Conservation (phyloP, 1,139 yeast genomes). For the Candida pseudoviswanathii region DNA sequence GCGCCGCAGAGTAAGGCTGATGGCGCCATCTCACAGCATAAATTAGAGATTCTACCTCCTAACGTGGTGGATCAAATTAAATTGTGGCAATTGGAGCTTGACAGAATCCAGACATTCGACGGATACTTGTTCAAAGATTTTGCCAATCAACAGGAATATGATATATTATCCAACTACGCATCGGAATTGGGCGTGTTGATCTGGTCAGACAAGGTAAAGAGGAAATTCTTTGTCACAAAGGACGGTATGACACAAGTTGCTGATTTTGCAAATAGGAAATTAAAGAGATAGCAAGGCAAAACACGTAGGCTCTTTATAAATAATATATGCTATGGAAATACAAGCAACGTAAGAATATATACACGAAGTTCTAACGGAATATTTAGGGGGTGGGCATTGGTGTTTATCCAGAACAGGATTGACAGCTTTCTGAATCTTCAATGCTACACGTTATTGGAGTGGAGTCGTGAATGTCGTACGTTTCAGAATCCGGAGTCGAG, state of each 20-base stretch:
- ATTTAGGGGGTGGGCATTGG: too few species aligned
- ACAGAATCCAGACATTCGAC: slow-evolving; percentile 83
- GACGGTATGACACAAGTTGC: slow-evolving; percentile 90
- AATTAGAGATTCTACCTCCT: slow-evolving; percentile 78
- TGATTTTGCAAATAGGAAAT: slow-evolving; percentile 76
- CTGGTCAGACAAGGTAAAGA: slow-evolving; percentile 77
- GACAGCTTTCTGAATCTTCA: slow-evolving; percentile 38
- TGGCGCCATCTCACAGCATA: slow-evolving; percentile 38
- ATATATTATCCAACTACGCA: slow-evolving; percentile 73
- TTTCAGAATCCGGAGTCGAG: slow-evolving; percentile 18
- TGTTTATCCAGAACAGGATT: slow-evolving; percentile 51
- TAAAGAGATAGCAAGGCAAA: slow-evolving; percentile 19
- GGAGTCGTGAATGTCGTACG: slow-evolving; percentile 32
- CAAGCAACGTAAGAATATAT: background rate
- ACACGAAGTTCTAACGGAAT: background rate
- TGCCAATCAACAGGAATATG: slow-evolving; percentile 74
- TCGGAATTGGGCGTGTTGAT: slow-evolving; percentile 85
- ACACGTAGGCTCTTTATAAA: too few species aligned
- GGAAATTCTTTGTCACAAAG: slow-evolving; percentile 75
- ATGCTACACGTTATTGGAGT: slow-evolving; percentile 44
- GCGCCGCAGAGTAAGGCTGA: slow-evolving; percentile 34
- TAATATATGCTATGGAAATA: slow-evolving; percentile 3
- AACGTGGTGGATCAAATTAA: slow-evolving; percentile 94
- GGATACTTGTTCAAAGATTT: slow-evolving; percentile 92
- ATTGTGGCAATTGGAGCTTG: slow-evolving; percentile 95